phyloP scores from a whole-genome alignment of 495 filamentous ascomycete genomes.

The Neurospora sp. region DNA sequence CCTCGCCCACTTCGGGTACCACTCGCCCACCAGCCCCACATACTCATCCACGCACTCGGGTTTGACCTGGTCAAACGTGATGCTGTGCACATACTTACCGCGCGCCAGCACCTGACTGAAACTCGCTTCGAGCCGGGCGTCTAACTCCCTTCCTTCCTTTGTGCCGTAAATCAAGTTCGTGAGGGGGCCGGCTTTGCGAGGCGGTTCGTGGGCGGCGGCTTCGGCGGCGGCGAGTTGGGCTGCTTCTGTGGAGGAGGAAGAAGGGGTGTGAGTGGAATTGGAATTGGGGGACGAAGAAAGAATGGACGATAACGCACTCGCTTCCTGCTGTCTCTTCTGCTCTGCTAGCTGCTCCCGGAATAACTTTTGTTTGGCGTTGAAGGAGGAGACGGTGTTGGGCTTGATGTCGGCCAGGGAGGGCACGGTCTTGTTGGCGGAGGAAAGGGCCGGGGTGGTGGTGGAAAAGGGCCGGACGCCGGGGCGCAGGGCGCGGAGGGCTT shows the following conservation, averaged over 20 bases:
- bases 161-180: constrained; percentile 87
- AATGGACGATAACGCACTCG: constrained; percentile 49
- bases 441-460: no score
- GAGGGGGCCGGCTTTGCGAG: constrained; percentile 43
- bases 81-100: constrained; percentile 96
- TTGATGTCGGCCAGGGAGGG: constrained; percentile 79
- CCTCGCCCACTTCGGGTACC: constrained; percentile 81
- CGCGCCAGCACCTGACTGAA: constrained; percentile 90
- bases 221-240: constrained; percentile 31
- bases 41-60: constrained; percentile 95
- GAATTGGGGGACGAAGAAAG: constrained; percentile 26
- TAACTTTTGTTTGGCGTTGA: constrained; percentile 69
- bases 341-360: constrained; percentile 76
- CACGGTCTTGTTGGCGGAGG: no score
- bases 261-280: no score
- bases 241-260: constrained; percentile 37
- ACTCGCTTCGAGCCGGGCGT: constrained; percentile 86
- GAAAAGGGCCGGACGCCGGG: constrained; percentile 40
- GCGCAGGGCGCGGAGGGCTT: not conserved
- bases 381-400: constrained; percentile 50
- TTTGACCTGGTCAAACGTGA: constrained; percentile 94
- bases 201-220: constrained; percentile 27
- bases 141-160: constrained; percentile 82
- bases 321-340: constrained; percentile 70
- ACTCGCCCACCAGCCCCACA: constrained; percentile 77